Conservation (phyloP, 192 early-diverging fungal species). For the Pecoramyces ruminantium region DNA sequence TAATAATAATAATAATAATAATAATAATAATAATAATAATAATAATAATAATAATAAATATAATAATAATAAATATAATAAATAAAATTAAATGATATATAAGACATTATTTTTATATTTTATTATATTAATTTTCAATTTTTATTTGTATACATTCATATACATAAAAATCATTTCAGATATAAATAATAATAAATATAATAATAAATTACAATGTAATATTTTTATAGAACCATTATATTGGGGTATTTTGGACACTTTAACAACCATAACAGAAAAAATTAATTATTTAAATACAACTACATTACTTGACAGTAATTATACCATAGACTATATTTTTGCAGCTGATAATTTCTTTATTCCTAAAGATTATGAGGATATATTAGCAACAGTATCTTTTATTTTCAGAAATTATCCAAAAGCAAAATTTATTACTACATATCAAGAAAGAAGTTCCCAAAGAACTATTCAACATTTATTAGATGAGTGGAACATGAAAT, state of each 20-base stretch:
- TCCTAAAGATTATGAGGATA: constrained; percentile 33
- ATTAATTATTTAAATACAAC: neutral
- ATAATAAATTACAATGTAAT: neutral
- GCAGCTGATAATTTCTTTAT: constrained; percentile 28
- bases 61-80: too few relatives aligned
- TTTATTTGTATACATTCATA: too few relatives aligned
- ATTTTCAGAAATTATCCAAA: constrained; percentile 31
- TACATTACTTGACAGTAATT: neutral
- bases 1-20: too few relatives aligned
- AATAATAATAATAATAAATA: too few relatives aligned
- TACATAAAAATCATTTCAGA: too few relatives aligned
- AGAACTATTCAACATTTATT: constrained; percentile 43
- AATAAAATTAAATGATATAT: too few relatives aligned
- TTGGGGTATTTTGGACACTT: neutral
- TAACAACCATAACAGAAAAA: neutral
- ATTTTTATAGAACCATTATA: neutral
- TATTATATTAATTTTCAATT: too few relatives aligned
- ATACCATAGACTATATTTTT: constrained; percentile 11
- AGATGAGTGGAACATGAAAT: constrained; percentile 33
- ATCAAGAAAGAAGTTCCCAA: constrained; percentile 52
- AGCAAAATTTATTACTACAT: constrained; percentile 46
- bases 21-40: too few relatives aligned
- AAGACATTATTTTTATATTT: too few relatives aligned
- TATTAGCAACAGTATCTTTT: constrained; percentile 38
- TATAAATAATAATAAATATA: too few relatives aligned